A percentile compares a stretch with the other conserved stretches of the same genome.
phyloP scores from a whole-genome alignment of 2,329 filamentous ascomycete genomes.

The Teratosphaeria nubilosa region DNA sequence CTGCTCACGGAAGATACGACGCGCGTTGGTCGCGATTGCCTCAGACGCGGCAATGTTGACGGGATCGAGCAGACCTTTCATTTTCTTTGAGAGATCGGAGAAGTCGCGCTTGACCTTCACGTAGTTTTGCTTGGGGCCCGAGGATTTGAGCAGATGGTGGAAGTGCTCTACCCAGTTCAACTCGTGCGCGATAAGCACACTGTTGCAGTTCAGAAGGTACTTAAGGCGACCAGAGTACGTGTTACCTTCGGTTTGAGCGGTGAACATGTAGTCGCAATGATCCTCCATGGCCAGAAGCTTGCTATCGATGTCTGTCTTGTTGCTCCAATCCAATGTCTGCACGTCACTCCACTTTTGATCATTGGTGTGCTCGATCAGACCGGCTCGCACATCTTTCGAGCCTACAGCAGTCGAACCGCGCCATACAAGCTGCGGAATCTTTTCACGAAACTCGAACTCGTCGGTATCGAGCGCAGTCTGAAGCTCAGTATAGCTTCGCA shows the following conservation, averaged over 20 bases:
- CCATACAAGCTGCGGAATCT: slow-evolving; percentile 41
- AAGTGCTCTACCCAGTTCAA: slow-evolving; percentile 22
- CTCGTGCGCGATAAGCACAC: slow-evolving; percentile 20
- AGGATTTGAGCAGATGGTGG: slow-evolving; percentile 20
- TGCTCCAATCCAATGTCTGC: slow-evolving; percentile 17
- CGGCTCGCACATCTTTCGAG: slow-evolving; percentile 16
- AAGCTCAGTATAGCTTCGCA: slow-evolving; percentile 9
- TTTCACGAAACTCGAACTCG: slow-evolving; percentile 21
- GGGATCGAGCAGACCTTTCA: slow-evolving; percentile 15
- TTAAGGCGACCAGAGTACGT: slow-evolving; percentile 27
- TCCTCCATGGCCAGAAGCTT: slow-evolving; percentile 17
- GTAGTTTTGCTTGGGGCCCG: slow-evolving; percentile 23
- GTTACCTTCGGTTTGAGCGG: slow-evolving; percentile 26
- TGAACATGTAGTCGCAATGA: slow-evolving; percentile 24
- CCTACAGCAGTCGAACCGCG: slow-evolving; percentile 29
- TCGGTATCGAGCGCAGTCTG: slow-evolving; percentile 9
- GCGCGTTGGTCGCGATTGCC: slow-evolving; percentile 19
- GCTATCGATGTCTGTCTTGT: slow-evolving; percentile 9
- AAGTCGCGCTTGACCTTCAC: slow-evolving; percentile 22
- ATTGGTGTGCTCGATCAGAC: slow-evolving; percentile 22
- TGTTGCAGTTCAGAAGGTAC: slow-evolving; percentile 26
- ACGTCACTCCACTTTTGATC: slow-evolving; percentile 39
- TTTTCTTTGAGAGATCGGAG: slow-evolving; percentile 18
- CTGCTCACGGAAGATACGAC: slow-evolving; percentile 18
- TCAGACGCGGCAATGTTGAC: slow-evolving; percentile 13